Evolutionary conservation across 148 eudicot species (phyloP), one percentile per base, ranked within the genome.

Genomic region (Camellia lanceoleosa): DNA sequence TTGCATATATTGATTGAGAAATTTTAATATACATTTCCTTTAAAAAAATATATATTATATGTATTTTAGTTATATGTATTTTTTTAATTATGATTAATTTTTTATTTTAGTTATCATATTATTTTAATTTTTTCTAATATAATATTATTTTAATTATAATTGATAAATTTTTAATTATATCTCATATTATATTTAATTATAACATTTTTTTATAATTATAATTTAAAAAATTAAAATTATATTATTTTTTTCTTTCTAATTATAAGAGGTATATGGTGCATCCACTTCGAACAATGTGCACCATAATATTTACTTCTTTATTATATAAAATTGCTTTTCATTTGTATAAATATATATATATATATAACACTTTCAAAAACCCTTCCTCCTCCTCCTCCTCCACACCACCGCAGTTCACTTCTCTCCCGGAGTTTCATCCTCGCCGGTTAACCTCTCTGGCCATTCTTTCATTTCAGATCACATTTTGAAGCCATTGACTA

Each of bases 291-390:
- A 30, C 1, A 30, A 30, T 30, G 38, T 30, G 38, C 1, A 30
- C 38, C 38, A 1, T 30, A 30, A 1, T 30, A 1, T 30, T 30
- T 30, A 30, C 38, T 30, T 1, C 38, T 30, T 30, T 30, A 30
- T 30, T 30, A 1, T 30, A 30, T 30, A 30, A 30, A 30, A 30
- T 30, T 30, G 38, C 1, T 30, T 30, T 30, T 30, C 38, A 30
- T 30, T 30, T 14, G 16, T 56, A 56, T 10, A 62, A 73, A 46
- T 44, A 8, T 12, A 71, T 72, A 49, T 63, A 74, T 0, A 38
- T 55, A 58, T 56, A 74, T 14, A 76, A 8, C 74, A 46, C 86
- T 83, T 83, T 80, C 74, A 51, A 80, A 78, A 77, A 43, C 64
- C 86, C 49, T 43, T 80, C 71, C 69, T 30, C 30, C 80, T 71